Evolutionary conservation across 495 filamentous ascomycete species (phyloP), one percentile per base, ranked within the genome.

Genomic region (Talaromyces nanjingensis): DNA sequence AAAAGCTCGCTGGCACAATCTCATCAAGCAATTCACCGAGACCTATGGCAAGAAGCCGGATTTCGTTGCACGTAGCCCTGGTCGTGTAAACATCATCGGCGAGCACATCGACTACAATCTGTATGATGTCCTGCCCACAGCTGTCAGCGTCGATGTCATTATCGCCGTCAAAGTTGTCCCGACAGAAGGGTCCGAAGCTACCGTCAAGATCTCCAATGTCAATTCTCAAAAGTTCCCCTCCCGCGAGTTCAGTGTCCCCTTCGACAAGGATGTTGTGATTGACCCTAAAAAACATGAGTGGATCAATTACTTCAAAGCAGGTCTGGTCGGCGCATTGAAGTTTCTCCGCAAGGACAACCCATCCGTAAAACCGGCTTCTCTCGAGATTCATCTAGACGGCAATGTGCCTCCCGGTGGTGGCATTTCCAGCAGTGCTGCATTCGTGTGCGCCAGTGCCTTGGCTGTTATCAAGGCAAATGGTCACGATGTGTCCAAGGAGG

Each of bases 101-200:
- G 94, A 98, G 81, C 94, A 98, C 77, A 97, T 98, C 70, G 94
- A 98, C 81, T 98, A 98, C 76, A 96, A 91, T 20, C 86, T 98
- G 39, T 98, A 97, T 79, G 87, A 93, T 71, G 93, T 97, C 56
- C 81, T 98, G 18, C 94, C 94, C 59, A 98, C 97, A 84, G 94
- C 93, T 62, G 89, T 97, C 66, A 91, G 87, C 18, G 90, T 91
- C 57, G 94, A 98, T 73, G 86, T 92, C 62, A 83, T 98, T 49
- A 82, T 98, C 64, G 94, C 93, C 58, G 91, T 97, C 49, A 88
- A 88, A 53, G 82, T 85, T 47, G 73, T 82, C 65, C 75, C 77
- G 9, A 67, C 77, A 11, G 62, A 70, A 33, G 68, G 71, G 14
- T 69, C 72, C 16, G 79, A 78, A 22, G 73, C 83, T 0, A 75